These are phyloP conservation scores for Zostera marina DNA, from an alignment of 116 monocot genomes.

Conservation along the genomic window DNA sequence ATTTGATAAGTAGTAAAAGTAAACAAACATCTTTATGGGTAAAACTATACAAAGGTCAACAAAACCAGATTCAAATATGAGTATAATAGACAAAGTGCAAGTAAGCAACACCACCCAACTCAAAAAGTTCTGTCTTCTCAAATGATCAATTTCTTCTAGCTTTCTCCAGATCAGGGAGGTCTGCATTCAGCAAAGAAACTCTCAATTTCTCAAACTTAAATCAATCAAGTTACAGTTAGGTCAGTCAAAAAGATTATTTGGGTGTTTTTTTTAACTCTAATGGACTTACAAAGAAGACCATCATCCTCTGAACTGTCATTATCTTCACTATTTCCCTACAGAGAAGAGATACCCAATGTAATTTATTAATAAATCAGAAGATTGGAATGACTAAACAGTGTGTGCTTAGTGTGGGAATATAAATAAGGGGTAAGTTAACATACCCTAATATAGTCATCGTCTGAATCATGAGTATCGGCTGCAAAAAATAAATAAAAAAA, in stretches of 20 bases:
- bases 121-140: no score
- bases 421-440: no score
- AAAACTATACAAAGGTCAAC: no score
- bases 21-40: no score
- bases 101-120: no score
- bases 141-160: conserved; percentile 19
- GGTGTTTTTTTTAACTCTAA: no score
- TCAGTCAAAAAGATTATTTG: no score
- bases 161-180: conserved; percentile 68
- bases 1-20: no score
- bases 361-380: neutral
- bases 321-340: conserved; percentile 29
- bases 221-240: no score
- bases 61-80: no score
- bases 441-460: conserved; percentile 29
- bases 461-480: conserved; percentile 27
- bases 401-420: neutral
- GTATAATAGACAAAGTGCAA: no score
- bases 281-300: conserved; percentile 49
- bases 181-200: conserved; percentile 16
- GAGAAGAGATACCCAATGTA: conserved; percentile 1
- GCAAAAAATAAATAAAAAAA: conserved; percentile 1
- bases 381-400: neutral
- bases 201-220: neutral
- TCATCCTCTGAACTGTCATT: conserved; percentile 38